phyloP scores from a whole-genome alignment of 495 filamentous ascomycete species.

The Penicillium samsonianum region DNA sequence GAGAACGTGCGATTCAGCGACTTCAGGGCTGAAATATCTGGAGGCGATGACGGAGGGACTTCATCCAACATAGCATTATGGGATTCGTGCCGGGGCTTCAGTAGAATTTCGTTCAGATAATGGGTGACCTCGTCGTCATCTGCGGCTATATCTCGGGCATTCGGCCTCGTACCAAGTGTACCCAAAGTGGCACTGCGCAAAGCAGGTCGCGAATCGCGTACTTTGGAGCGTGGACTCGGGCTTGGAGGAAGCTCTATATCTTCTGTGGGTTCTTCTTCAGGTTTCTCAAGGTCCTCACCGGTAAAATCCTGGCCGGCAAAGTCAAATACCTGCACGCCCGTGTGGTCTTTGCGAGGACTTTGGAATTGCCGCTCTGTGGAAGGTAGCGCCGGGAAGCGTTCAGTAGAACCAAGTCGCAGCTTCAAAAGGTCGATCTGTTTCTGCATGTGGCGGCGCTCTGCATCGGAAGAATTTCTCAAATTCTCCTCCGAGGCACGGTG shows the following conservation, averaged over 20 bases:
- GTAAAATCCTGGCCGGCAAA: conserved; percentile 31
- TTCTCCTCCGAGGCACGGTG: conserved; percentile 43
- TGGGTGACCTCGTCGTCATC: conserved; percentile 37
- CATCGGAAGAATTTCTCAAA: conserved; percentile 34
- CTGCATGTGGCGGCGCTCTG: conserved; percentile 40
- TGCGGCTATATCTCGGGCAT: conserved; percentile 28
- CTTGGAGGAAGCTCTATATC: conserved; percentile 43
- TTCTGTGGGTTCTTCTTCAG: conserved; percentile 35
- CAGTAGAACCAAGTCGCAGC: conserved; percentile 29
- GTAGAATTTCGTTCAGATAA: conserved; percentile 35
- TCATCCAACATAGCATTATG: conserved; percentile 15
- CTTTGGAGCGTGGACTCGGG: conserved; percentile 45
- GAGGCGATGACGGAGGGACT: conserved; percentile 40
- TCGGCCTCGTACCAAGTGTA: conserved; percentile 28
- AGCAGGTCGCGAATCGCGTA: conserved; percentile 24
- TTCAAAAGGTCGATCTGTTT: conserved; percentile 39
- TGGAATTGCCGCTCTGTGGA: conserved; percentile 29
- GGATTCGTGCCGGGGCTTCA: conserved; percentile 18
- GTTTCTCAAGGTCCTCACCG: conserved; percentile 25
- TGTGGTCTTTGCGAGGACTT: conserved; percentile 39
- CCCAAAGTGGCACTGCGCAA: conserved; percentile 28
- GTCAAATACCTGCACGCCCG: conserved; percentile 31
- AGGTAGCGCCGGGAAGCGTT: conserved; percentile 30
- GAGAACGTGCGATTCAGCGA: conserved; percentile 23
- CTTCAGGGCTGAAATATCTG: conserved; percentile 29